Evolutionary conservation across 2,329 filamentous ascomycete genomes (phyloP), one percentile per base, ranked within the genome.

Genomic region (Colletotrichum neosansevieriae): DNA sequence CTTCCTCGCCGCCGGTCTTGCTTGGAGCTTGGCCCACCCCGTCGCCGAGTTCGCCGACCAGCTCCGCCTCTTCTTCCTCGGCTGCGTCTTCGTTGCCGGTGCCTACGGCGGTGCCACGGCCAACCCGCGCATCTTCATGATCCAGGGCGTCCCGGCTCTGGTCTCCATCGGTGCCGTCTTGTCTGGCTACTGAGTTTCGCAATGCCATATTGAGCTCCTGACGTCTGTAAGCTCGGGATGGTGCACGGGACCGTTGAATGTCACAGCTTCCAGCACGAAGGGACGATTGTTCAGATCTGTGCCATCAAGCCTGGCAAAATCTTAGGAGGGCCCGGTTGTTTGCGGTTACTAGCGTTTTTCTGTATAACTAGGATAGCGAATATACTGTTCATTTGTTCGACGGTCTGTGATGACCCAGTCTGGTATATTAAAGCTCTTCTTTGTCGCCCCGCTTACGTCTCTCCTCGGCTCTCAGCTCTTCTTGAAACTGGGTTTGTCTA

Each of bases 21-120:
- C 76, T 29, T 86, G 84, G 84, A 79, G 80, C 3, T 70, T 85
- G n/a, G n/a, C 76, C 3, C 83, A 86, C 71, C 82, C 84, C 1
- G 77, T 78, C 6, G 61, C 76, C 6, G 79, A 75, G 42, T 80
- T 86, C 66, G 79, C 77, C 15, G 71, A 61, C 3, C 81, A 86
- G 75, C 76, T 86, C 56, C 75, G 78, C 45, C 69, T 83, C n/a
- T 86, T 86, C 72, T 85, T 85, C 75, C 75, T 82, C 21, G 77
- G 79, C 1, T 83, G 81, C 61, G 80, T 86, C 32, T 71, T 75
- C 36, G 79, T 82, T 38, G 84, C 84, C 0, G 84, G 83, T 1
- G 61, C 79, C 1, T 83, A 81, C 71, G 84, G 84, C n/a, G 82
- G 77, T 1, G 71, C 74, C 3, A 84, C 83, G 1, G 79, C 78